phyloP scores from a whole-genome alignment of 208 protist genomes.

The Leishmania turanica region DNA sequence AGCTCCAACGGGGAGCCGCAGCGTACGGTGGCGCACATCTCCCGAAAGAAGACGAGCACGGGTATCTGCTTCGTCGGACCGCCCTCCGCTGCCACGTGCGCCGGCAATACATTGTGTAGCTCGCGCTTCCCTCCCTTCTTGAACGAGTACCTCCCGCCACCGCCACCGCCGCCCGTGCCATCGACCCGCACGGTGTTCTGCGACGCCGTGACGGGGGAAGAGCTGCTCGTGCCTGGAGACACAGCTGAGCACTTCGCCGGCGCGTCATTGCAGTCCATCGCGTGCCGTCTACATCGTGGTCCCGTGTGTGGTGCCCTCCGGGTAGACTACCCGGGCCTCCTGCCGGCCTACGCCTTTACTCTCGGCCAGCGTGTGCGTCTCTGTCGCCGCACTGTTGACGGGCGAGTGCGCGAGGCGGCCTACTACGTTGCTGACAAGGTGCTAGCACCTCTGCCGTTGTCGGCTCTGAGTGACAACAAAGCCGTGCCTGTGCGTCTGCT shows the following conservation, averaged over 20 bases:
- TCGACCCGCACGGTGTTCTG: slow-evolving; percentile 42
- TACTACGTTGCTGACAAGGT: slow-evolving; percentile 74
- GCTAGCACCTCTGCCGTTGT: slow-evolving; percentile 19
- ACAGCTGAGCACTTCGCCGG: not conserved
- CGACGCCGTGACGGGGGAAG: slow-evolving; percentile 35
- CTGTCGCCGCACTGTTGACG: not conserved
- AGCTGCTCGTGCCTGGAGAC: not conserved
- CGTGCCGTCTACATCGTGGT: not conserved
- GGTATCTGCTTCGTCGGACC: slow-evolving; percentile 80
- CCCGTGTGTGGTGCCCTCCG: not conserved
- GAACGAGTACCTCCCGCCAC: slow-evolving; percentile 52
- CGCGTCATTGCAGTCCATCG: not conserved
- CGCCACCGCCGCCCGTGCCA: slow-evolving; percentile 8
- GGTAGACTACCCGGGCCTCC: slow-evolving; percentile 26
- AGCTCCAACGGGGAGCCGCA: not conserved
- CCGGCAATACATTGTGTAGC: slow-evolving; percentile 13
- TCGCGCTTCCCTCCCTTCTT: slow-evolving; percentile 62
- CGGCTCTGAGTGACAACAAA: not conserved
- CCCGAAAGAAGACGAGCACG: slow-evolving; percentile 74
- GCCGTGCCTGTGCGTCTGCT: slow-evolving; percentile 31
- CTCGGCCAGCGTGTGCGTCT: slow-evolving; percentile 67
- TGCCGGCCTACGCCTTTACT: slow-evolving; percentile 74
- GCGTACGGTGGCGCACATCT: slow-evolving; percentile 15
- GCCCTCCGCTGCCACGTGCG: slow-evolving; percentile 2
- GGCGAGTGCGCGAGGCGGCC: slow-evolving; percentile 1